A percentile compares a stretch with the other conserved stretches of the same genome.
Conservation (phyloP, 129 eudicot genomes). For the Apium graveolens region DNA sequence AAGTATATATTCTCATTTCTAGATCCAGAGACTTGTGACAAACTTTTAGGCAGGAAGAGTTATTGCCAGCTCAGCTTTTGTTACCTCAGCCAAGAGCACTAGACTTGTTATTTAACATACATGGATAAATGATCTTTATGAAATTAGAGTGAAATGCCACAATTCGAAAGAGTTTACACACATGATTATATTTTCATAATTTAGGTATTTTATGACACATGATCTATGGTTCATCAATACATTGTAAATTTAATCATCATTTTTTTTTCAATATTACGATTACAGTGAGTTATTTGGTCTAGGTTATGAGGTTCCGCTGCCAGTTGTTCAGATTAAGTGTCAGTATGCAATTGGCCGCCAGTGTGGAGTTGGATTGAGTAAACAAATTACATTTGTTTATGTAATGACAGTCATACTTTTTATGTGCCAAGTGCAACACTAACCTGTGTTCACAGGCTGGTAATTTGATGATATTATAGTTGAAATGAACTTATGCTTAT, state of each 20-base stretch:
- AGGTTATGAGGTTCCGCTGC: background rate
- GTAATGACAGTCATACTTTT: background rate
- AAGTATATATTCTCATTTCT: too few relatives aligned
- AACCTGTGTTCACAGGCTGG: background rate
- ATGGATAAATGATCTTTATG: background rate
- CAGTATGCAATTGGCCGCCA: background rate
- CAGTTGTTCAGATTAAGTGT: background rate
- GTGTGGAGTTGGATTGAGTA: background rate
- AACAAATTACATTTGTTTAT: background rate
- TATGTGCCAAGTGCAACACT: background rate
- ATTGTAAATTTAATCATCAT: background rate
- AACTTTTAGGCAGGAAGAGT: too few relatives aligned
- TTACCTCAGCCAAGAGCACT: too few relatives aligned
- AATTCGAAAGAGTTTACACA: background rate
- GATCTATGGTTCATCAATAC: background rate
- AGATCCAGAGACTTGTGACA: too few relatives aligned
- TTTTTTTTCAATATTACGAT: background rate
- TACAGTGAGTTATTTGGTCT: background rate
- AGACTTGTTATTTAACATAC: too few relatives aligned
- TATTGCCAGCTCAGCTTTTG: too few relatives aligned
- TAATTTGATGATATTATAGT: background rate
- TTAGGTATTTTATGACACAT: background rate
- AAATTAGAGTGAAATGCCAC: background rate
- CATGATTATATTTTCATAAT: background rate
- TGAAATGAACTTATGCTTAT: background rate